Base-by-base conservation (phyloP, 352 stramenopile species). In the Elongisporangium anandrum region DNA sequence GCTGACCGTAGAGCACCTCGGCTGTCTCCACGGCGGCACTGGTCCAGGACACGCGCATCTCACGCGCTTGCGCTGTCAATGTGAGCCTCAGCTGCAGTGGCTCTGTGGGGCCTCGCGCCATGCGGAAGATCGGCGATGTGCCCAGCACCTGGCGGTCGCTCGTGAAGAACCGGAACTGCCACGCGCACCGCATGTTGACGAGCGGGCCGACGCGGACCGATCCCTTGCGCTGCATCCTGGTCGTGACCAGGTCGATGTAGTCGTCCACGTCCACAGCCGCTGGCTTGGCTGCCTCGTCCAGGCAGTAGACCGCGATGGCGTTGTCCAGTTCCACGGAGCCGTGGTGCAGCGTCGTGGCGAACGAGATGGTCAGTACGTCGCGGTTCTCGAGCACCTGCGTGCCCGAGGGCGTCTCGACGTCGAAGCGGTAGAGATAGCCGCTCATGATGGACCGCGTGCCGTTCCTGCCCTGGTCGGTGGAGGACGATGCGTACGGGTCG, bases 31-130 rank as follows among this genome's bases (percentile, higher is more conserved):
- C 71, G 24, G 68, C 58, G 26, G 56, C 73, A 54, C 75, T 85
- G 19, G 74, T 70, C 78, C 78, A 88, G 38, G 74, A 72, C 49
- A 88, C 73, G 15, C 75, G 64, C 71, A 88, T 85, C 58, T 81
- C 61, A n/a, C 66, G 66, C 2, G 52, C 4, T 12, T 69, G 66
- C 7, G 61, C 48, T 20, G 74, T 80, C 9, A 77, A 53, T 4
- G 74, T 61, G 22, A 83, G 54, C 56, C 76, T 69, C 29, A 78
- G 39, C 41, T 83, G 76, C 51, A 80, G 54, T 3, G 78, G 78
- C 63, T 85, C 61, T 13, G 68, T 72, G 15, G 60, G 38, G 19
- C 75, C 78, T 9, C 57, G 54, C 10, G 52, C 64, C 19, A 77
- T 78, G 45, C 56, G 69, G 34, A 87, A 47, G 15, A 79, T 22